Conservation (phyloP, 139 green algal species). For the Yamagishiella unicocca region DNA sequence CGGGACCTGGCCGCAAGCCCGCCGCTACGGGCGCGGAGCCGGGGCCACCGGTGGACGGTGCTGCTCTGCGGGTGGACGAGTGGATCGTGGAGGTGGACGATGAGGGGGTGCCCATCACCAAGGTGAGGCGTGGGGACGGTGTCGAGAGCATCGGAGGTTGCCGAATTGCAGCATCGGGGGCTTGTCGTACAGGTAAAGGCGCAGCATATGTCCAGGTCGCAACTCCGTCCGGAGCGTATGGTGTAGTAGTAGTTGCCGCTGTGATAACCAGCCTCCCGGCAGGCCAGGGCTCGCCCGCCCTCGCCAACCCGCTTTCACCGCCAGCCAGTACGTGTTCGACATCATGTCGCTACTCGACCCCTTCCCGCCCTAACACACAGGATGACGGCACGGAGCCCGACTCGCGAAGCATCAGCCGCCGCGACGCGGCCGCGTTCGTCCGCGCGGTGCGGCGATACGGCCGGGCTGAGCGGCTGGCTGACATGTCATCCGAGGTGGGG, state of each 20-base stretch:
- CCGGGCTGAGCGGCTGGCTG: slow-evolving; percentile 51
- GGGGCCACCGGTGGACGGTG: slow-evolving; percentile 76
- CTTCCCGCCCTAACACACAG: not conserved
- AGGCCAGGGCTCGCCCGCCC: too few relatives aligned
- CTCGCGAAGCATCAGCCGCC: slow-evolving; percentile 56
- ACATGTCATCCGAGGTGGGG: slow-evolving; percentile 70
- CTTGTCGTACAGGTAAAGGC: too few relatives aligned
- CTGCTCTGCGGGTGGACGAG: slow-evolving; percentile 75
- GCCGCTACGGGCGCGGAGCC: slow-evolving; percentile 50
- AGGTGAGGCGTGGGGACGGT: not conserved
- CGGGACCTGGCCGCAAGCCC: not conserved
- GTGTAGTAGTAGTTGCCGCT: too few relatives aligned
- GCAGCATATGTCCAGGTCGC: too few relatives aligned
- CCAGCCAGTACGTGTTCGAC: too few relatives aligned
- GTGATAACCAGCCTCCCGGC: too few relatives aligned
- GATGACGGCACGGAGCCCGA: slow-evolving; percentile 30
- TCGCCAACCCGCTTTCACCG: too few relatives aligned
- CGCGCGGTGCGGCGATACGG: slow-evolving; percentile 72
- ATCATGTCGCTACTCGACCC: too few relatives aligned
- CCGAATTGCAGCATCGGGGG: too few relatives aligned
- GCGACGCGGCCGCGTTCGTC: slow-evolving; percentile 80
- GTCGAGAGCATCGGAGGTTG: too few relatives aligned
- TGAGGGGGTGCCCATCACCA: slow-evolving; percentile 36
- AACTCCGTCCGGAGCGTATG: too few relatives aligned
- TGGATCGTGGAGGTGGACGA: slow-evolving; percentile 74